Conservation (phyloP, 2,329 filamentous ascomycete genomes). For the Celoporthe dispersa region DNA sequence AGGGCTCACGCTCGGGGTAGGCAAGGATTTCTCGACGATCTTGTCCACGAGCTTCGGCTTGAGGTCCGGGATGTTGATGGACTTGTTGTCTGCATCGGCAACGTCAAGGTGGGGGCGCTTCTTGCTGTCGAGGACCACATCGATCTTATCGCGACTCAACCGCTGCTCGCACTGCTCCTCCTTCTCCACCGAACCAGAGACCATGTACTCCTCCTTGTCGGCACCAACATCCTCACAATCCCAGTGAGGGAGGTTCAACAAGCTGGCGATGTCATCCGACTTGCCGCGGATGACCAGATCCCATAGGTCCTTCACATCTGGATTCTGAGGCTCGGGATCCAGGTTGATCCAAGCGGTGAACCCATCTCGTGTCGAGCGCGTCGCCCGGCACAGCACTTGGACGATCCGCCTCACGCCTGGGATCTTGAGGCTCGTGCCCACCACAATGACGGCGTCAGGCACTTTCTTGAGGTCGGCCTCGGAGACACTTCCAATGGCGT, state of each 20-base stretch:
- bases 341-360: constrained; percentile 95
- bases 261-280: constrained; percentile 82
- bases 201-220: constrained; percentile 48
- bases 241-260: constrained; percentile 67
- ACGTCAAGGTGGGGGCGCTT: constrained; percentile 32
- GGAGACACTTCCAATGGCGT: constrained; percentile 91
- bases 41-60: constrained; percentile 48
- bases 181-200: constrained; percentile 49
- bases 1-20: constrained; percentile 63
- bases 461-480: constrained; percentile 81
- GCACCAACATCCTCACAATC: constrained; percentile 52
- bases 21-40: constrained; percentile 53
- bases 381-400: constrained; percentile 85
- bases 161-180: constrained; percentile 44
- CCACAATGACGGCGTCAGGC: constrained; percentile 91
- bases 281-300: constrained; percentile 86
- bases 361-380: constrained; percentile 81
- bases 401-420: constrained; percentile 89
- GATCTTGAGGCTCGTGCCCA: constrained; percentile 94
- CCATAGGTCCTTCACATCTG: constrained; percentile 90
- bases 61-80: constrained; percentile 32
- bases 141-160: constrained; percentile 44
- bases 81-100: constrained; percentile 15
- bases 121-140: constrained; percentile 47
- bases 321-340: constrained; percentile 79